phyloP scores from a whole-genome alignment of 352 stramenopile genomes.

The Phytophthora hibernalis region DNA sequence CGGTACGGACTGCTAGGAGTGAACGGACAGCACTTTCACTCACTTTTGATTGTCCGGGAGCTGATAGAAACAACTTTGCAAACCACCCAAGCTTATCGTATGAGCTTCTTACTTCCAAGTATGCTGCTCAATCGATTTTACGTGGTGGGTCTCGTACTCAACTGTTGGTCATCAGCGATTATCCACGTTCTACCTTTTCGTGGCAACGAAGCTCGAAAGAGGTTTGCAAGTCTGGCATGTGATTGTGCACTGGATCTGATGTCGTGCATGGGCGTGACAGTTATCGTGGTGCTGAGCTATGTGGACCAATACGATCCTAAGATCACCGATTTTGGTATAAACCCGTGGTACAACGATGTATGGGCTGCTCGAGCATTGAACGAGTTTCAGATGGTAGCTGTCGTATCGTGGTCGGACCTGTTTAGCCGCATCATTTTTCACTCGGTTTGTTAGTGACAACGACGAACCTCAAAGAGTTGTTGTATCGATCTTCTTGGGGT shows the following conservation, averaged over 20 bases:
- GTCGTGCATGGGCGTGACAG: conserved; percentile 20
- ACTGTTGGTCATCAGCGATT: conserved; percentile 22
- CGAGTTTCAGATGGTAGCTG: conserved; percentile 33
- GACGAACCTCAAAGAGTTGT: conserved; percentile 29
- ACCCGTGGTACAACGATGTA: conserved; percentile 24
- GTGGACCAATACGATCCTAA: conserved; percentile 11
- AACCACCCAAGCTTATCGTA: conserved; percentile 28
- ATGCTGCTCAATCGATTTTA: conserved; percentile 31
- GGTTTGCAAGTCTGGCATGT: conserved; percentile 19
- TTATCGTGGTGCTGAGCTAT: conserved; percentile 21
- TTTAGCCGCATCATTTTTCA: conserved; percentile 21
- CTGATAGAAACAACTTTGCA: conserved; percentile 21
- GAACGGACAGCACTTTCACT: conserved; percentile 17
- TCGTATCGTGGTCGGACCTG: conserved; percentile 28
- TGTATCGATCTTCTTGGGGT: not conserved
- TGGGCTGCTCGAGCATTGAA: conserved; percentile 30
- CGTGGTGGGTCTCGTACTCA: conserved; percentile 19
- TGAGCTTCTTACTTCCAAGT: conserved; percentile 23
- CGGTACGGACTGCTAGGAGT: conserved; percentile 21
- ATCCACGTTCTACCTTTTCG: conserved; percentile 5
- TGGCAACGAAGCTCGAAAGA: conserved; percentile 3
- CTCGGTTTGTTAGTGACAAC: conserved; percentile 18
- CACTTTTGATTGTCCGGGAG: conserved; percentile 4
- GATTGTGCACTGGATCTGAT: conserved; percentile 17
- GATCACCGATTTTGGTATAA: conserved; percentile 9